phyloP scores from a whole-genome alignment of 1,284 basidiomycete species.

The Waitea zeae region DNA sequence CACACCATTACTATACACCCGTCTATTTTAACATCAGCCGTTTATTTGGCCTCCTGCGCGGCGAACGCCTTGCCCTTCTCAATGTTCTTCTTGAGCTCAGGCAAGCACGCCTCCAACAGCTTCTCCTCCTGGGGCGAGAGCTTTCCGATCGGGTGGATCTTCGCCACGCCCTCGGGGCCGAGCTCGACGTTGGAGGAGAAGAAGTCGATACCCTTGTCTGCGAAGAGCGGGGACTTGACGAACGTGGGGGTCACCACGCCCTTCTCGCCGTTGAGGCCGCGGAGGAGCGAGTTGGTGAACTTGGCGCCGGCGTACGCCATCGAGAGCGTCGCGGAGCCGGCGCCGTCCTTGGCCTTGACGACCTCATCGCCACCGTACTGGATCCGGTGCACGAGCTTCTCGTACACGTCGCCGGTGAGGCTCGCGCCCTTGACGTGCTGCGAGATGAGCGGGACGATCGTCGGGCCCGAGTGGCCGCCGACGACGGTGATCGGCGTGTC shows the following conservation, averaged over 20 bases:
- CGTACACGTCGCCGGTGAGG: conserved; percentile 48
- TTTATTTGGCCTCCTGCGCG: too few relatives aligned
- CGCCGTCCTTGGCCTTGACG: conserved; percentile 83
- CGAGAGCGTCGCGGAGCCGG: conserved; percentile 74
- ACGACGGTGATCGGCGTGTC: conserved; percentile 75
- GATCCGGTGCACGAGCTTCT: conserved; percentile 70
- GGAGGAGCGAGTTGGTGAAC: conserved; percentile 72
- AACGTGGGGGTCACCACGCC: conserved; percentile 75
- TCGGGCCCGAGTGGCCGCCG: conserved; percentile 92
- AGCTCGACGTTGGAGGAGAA: conserved; percentile 87
- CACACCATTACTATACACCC: too few relatives aligned
- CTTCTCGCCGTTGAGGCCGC: conserved; percentile 78
- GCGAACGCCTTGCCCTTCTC: conserved; percentile 84
- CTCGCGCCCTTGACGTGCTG: conserved; percentile 54
- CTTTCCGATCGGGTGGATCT: conserved; percentile 69
- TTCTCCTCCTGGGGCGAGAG: conserved; percentile 72
- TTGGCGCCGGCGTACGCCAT: conserved; percentile 90
- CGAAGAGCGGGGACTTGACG: conserved; percentile 76
- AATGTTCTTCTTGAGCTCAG: conserved; percentile 94
- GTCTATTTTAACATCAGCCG: too few relatives aligned
- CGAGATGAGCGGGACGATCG: conserved; percentile 90
- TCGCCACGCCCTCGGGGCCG: conserved; percentile 77
- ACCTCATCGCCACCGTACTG: conserved; percentile 95
- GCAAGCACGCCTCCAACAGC: conserved; percentile 75
- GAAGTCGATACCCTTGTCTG: conserved; percentile 71